These are phyloP conservation scores for Amanita inopinata DNA, from an alignment of 768 basidiomycete species.

Conservation along the genomic window DNA sequence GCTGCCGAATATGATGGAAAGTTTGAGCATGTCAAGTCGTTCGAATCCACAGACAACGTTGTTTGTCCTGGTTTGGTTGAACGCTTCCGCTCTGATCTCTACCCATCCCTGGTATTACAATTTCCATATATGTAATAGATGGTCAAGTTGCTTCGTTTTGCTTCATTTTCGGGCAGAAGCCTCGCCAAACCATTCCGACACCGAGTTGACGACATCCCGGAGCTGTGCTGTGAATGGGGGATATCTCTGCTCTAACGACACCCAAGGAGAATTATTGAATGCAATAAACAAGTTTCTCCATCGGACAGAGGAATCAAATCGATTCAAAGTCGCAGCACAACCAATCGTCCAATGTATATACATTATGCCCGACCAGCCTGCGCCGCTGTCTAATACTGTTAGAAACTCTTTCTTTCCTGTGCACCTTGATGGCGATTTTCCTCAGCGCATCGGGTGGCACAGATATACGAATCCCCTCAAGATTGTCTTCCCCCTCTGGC, in stretches of 20 bases:
- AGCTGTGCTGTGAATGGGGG: too few species aligned
- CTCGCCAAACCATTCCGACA: too few species aligned
- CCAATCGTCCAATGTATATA: too few species aligned
- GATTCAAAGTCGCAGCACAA: too few species aligned
- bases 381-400: conserved; percentile 7
- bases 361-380: background rate
- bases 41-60: background rate
- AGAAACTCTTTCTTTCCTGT: background rate
- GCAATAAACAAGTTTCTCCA: too few species aligned
- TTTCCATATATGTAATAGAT: conserved; percentile 1
- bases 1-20: background rate
- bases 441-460: conserved; percentile 5
- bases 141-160: background rate
- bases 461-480: conserved; percentile 7
- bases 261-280: too few species aligned
- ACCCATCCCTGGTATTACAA: background rate
- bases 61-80: conserved; percentile 1
- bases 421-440: conserved; percentile 1
- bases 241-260: background rate
- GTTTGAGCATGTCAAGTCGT: background rate
- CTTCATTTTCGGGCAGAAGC: conserved; percentile 8
- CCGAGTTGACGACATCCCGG: too few species aligned
- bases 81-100: too few species aligned
- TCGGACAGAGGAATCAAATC: too few species aligned
- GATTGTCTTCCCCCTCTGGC: conserved; percentile 2